Conservation (phyloP, 2,329 filamentous ascomycete genomes). For the Celoporthe dispersa region DNA sequence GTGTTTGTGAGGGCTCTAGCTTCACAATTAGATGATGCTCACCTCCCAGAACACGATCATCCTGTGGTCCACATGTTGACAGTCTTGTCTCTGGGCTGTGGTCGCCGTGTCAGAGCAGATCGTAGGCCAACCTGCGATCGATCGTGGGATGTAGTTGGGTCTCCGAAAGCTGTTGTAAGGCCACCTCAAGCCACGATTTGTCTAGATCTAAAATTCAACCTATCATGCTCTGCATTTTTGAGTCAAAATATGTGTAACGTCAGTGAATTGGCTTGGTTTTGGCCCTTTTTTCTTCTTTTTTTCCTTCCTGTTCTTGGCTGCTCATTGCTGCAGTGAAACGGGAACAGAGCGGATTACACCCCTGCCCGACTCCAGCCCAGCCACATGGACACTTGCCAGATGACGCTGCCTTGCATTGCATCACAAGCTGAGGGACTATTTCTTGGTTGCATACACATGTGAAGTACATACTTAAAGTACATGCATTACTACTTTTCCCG, state of each 20-base stretch:
- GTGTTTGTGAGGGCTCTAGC: background rate
- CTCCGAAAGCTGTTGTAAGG: background rate
- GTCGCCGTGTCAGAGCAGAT: background rate
- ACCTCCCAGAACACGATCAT: background rate
- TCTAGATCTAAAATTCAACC: background rate
- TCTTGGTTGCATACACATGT: background rate
- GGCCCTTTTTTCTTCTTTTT: no score
- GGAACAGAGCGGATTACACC: slow-evolving; percentile 1
- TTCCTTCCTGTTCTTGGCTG: no score
- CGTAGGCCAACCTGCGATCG: background rate
- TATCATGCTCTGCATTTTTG: background rate
- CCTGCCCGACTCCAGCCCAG: slow-evolving; percentile 11
- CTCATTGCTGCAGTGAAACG: background rate
- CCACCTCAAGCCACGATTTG: background rate
- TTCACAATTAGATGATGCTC: background rate
- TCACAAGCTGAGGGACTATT: background rate
- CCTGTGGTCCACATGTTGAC: background rate
- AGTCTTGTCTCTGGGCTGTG: background rate
- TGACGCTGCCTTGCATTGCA: slow-evolving; percentile 11
- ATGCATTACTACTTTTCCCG: background rate
- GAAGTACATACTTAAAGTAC: background rate
- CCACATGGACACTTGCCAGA: slow-evolving; percentile 9
- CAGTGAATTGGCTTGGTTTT: background rate
- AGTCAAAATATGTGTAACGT: background rate
- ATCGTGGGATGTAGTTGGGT: background rate